Conservation (phyloP, 2,329 filamentous ascomycete genomes). For the Reticulascus tulasneorum region DNA sequence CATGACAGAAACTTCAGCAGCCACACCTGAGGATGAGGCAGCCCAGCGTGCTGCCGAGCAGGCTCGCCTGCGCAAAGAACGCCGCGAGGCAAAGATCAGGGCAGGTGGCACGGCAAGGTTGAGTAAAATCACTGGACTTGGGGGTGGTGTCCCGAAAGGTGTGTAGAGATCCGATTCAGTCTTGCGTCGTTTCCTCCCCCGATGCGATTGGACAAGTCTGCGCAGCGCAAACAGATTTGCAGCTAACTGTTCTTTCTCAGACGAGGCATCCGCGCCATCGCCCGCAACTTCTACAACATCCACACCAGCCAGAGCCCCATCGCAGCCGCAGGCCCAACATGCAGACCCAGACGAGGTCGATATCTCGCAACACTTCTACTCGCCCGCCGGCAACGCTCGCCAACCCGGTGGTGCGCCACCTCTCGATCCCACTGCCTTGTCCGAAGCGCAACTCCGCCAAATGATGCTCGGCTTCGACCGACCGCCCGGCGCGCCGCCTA, state of each 20-base stretch:
- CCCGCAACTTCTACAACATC: conserved; percentile 9
- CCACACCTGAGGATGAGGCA: conserved; percentile 42
- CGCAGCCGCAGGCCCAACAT: conserved; percentile 29
- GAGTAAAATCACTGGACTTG: conserved; percentile 70
- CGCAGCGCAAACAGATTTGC: too few species aligned
- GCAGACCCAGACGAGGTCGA: conserved; percentile 73
- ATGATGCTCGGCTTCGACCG: conserved; percentile 58
- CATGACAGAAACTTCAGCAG: conserved; percentile 40
- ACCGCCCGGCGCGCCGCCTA: conserved; percentile 20
- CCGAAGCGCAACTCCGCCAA: conserved; percentile 60
- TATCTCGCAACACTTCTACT: conserved; percentile 71
- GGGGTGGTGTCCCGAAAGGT: conserved; percentile 51
- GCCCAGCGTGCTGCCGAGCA: conserved; percentile 57
- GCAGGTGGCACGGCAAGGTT: conserved; percentile 66
- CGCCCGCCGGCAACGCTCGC: conserved; percentile 32
- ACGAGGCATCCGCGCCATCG: conserved; percentile 3
- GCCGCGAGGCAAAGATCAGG: conserved; percentile 73
- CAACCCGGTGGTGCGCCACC: conserved; percentile 19
- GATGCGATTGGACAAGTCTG: too few species aligned
- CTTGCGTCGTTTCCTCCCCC: too few species aligned
- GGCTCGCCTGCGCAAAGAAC: conserved; percentile 72
- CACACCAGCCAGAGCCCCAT: conserved; percentile 22
- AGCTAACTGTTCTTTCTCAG: conserved; percentile 2
- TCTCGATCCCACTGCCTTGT: conserved; percentile 31
- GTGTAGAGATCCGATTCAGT: too few species aligned